Conservation (phyloP, 2,329 filamentous ascomycete species). For the Paraphoma sp. region DNA sequence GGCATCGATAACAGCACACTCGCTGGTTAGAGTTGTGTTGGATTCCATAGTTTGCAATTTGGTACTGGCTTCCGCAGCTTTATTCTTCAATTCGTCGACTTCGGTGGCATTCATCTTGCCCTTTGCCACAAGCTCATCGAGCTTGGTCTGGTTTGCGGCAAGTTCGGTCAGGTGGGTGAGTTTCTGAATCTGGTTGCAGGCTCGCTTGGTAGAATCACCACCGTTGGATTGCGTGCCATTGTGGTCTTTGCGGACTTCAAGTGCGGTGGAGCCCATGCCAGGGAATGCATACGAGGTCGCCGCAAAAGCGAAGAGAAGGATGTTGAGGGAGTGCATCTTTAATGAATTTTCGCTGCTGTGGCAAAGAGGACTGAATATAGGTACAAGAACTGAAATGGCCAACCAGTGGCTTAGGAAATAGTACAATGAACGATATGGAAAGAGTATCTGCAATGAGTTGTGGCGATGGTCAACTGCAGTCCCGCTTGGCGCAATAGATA, state of each 20-base stretch:
- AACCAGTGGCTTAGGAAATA: not conserved
- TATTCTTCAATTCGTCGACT: conserved; percentile 31
- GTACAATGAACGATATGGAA: not conserved
- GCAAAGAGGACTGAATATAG: not conserved
- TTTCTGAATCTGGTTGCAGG: conserved; percentile 30
- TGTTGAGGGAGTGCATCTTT: conserved; percentile 24
- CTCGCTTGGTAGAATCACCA: conserved; percentile 19
- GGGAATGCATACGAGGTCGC: conserved; percentile 27
- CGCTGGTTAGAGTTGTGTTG: conserved; percentile 33
- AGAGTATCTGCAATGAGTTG: not conserved
- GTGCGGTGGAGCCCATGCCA: conserved; percentile 11
- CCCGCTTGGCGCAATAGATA: not conserved
- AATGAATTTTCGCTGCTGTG: not conserved
- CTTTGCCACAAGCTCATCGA: conserved; percentile 31
- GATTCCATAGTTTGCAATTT: conserved; percentile 28
- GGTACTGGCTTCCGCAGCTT: conserved; percentile 30
- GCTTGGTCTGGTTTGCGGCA: conserved; percentile 37
- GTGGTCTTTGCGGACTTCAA: conserved; percentile 28
- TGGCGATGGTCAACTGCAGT: not conserved
- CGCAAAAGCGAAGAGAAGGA: conserved; percentile 27
- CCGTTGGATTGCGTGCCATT: conserved; percentile 15
- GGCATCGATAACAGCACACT: conserved; percentile 34
- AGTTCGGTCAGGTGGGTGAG: conserved; percentile 30
- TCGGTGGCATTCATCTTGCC: conserved; percentile 28
- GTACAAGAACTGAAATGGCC: not conserved